phyloP scores from a whole-genome alignment of 805 yeast species.

The Lachancea lanzarotensis region DNA sequence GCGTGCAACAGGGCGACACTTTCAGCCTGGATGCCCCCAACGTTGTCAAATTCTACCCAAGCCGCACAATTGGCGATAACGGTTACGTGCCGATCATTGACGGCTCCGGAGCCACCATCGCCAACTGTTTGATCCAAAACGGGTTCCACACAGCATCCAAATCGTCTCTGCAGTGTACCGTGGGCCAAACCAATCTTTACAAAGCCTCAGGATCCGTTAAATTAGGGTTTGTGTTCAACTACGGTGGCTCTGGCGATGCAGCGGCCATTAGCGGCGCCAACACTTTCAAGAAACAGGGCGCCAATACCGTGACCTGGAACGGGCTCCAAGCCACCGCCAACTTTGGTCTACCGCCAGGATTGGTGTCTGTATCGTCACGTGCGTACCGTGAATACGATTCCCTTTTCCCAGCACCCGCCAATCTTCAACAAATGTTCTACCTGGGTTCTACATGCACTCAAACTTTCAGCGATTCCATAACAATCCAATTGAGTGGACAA shows the following conservation, averaged over 20 bases:
- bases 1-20: slow-evolving; percentile 12
- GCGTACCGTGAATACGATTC: not conserved
- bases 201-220: slow-evolving; percentile 2
- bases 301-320: slow-evolving; percentile 14
- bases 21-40: slow-evolving; percentile 11
- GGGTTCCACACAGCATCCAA: slow-evolving; percentile 1
- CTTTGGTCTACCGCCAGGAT: not conserved
- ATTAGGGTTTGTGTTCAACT: slow-evolving; percentile 9
- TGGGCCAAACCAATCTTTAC: not conserved
- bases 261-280: slow-evolving; percentile 11
- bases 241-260: slow-evolving; percentile 9
- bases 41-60: slow-evolving; percentile 11
- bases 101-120: slow-evolving; percentile 2
- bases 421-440: slow-evolving; percentile 1
- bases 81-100: slow-evolving; percentile 4
- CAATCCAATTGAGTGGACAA: slow-evolving; percentile 8
- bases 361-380: not conserved
- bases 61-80: slow-evolving; percentile 1
- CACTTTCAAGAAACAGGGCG: slow-evolving; percentile 6
- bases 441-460: slow-evolving; percentile 11
- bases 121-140: slow-evolving; percentile 6
- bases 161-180: slow-evolving; percentile 3
- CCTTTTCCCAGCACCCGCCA: slow-evolving; percentile 1
- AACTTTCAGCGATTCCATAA: slow-evolving; percentile 8
- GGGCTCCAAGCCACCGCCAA: slow-evolving; percentile 11